phyloP scores from a whole-genome alignment of 2,329 filamentous ascomycete species.

The Penicillium sp. region DNA sequence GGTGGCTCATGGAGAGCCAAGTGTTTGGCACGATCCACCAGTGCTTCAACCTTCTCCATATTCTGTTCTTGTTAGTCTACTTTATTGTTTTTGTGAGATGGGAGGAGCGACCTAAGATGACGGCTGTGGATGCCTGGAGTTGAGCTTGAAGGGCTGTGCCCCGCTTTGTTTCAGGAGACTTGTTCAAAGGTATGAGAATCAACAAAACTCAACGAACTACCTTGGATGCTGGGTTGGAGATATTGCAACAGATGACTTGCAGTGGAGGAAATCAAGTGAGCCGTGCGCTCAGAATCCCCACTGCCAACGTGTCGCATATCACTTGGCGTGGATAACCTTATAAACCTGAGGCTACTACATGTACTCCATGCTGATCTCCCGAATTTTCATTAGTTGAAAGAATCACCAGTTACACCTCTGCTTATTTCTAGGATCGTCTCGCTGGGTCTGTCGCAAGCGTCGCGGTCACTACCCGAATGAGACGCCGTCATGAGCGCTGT shows the following conservation, averaged over 20 bases:
- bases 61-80: neutral
- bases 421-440: too few species aligned
- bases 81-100: neutral
- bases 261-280: slow-evolving; percentile 5
- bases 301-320: slow-evolving; percentile 6
- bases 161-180: neutral
- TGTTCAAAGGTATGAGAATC: neutral
- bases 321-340: neutral
- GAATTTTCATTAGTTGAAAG: neutral
- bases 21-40: slow-evolving; percentile 22
- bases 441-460: too few species aligned
- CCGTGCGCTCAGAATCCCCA: slow-evolving; percentile 7
- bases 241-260: neutral
- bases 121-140: neutral
- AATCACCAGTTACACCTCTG: neutral
- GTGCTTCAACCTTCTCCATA: slow-evolving; percentile 22
- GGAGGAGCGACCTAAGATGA: neutral
- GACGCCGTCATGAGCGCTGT: too few species aligned
- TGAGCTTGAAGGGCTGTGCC: neutral
- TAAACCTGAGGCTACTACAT: neutral
- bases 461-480: too few species aligned
- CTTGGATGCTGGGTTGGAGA: neutral
- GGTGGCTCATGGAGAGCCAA: slow-evolving; percentile 15
- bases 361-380: too few species aligned
- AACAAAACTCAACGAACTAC: neutral